Percentiles rank a stretch among this genome's conserved stretches.
Conservation (phyloP, 345 rosid genomes). For the Clarkia xantiana region DNA sequence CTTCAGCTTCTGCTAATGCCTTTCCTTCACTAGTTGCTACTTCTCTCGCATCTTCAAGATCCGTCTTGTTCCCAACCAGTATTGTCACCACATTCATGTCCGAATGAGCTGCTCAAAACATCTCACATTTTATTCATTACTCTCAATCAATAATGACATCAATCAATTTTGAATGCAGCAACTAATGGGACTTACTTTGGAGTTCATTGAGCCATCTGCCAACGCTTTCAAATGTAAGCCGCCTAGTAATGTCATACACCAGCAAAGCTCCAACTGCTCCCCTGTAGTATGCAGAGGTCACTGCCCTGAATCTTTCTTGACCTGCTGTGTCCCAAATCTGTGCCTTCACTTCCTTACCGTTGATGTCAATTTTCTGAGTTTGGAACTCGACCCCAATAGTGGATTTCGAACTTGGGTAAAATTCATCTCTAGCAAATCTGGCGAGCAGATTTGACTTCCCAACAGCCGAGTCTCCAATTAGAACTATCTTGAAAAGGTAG, state of each 20-base stretch:
- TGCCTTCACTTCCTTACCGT: slow-evolving; percentile 85
- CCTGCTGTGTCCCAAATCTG: slow-evolving; percentile 99
- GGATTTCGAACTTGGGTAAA: slow-evolving; percentile 86
- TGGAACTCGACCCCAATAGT: slow-evolving; percentile 98
- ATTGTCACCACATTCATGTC: slow-evolving; percentile 97
- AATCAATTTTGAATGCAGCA: no score
- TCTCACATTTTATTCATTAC: no score
- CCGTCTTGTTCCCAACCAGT: slow-evolving; percentile 83
- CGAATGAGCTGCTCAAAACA: slow-evolving; percentile 60
- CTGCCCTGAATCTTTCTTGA: slow-evolving; percentile 97
- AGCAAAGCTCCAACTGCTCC: slow-evolving; percentile 98
- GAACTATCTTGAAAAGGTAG: slow-evolving; percentile 88
- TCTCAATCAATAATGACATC: no score
- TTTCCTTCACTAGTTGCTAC: slow-evolving; percentile 79
- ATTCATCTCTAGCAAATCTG: slow-evolving; percentile 93
- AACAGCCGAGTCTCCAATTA: slow-evolving; percentile 93
- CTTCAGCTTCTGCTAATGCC: slow-evolving; percentile 72
- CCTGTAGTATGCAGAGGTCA: slow-evolving; percentile 89
- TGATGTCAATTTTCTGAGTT: slow-evolving; percentile 82
- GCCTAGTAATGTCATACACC: slow-evolving; percentile 87
- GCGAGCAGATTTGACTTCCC: slow-evolving; percentile 96
- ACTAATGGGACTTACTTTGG: slow-evolving; percentile 38
- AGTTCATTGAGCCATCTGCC: slow-evolving; percentile 98
- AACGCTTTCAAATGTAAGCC: slow-evolving; percentile 75
- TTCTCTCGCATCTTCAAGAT: slow-evolving; percentile 86